Base-by-base conservation (phyloP, 768 basidiomycete species). In the Mycena olivaceomarginata region DNA sequence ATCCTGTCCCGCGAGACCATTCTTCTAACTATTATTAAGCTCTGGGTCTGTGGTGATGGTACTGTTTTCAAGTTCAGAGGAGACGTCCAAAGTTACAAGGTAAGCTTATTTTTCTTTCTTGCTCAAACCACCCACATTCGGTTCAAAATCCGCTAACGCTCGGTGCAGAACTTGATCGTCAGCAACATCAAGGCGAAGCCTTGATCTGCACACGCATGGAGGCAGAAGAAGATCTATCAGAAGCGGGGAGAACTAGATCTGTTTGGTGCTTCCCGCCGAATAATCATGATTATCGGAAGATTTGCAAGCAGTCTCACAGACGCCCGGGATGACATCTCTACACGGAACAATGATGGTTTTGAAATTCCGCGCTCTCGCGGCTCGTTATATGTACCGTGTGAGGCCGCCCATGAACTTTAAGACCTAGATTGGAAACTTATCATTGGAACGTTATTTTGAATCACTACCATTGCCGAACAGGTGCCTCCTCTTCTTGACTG, bases 41-140 rank as follows among this genome's bases (percentile, higher is more conserved):
- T 99, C 25, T 99, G 97, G 96, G 97, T 98, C 12, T 99, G 98
- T 81, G 94, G 93, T 41, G 95, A 97, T 82, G 93, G 91, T 67
- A 94, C 93, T 0, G 95, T 96, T 43, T 87, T 86, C 74, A 96
- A 96, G 84, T 98, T 97, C 89, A 92, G 87, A 84, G 97, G 97
- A 51, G 97, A 98, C 81, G 97, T 98, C 0, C 92, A 96, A 81
- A 92, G 91, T 13, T 98, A 98, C 90, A 98, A 98, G 94, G 96
- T 93, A 67, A 8, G 3, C 31, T 53, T n/a, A 48, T 53, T 53
- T n/a, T 53, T 31, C 31, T 31, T 15, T 11, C 48, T 22, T 48
- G 7, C 31, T 31, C 6, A 15, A 62, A 40, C 39, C 1, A 64
- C n/a, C 6, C 57, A 31, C 11, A 46, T 51, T 56, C 41, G 18